A percentile compares a stretch with the other conserved stretches of the same genome.
Evolutionary conservation across 2,329 filamentous ascomycete genomes (phyloP).

Genomic region (Herpotrichia juniperi): DNA sequence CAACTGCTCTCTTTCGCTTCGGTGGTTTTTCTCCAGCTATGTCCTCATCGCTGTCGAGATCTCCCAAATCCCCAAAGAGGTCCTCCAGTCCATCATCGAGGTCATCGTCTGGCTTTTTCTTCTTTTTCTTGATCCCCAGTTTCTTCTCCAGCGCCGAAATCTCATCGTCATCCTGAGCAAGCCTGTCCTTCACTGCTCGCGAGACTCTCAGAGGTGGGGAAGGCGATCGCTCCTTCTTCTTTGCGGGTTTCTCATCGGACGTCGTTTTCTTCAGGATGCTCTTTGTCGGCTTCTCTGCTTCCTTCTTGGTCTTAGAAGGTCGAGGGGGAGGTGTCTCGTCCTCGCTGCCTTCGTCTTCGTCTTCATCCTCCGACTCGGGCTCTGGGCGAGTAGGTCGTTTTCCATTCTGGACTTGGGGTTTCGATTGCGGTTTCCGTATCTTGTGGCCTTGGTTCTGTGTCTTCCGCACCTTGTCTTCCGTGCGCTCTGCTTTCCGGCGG

Average conservation of each 20-base stretch:
- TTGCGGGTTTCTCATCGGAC: background rate
- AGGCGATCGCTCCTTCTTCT: conserved; percentile 13
- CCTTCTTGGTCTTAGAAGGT: conserved; percentile 19
- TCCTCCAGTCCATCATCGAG: conserved; percentile 83
- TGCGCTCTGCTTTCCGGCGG: conserved; percentile 69
- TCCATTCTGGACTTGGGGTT: conserved; percentile 23
- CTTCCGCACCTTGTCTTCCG: conserved; percentile 61
- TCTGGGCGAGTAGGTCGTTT: conserved; percentile 24
- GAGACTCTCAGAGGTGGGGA: conserved; percentile 36
- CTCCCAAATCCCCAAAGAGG: conserved; percentile 70
- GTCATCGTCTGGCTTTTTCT: conserved; percentile 71
- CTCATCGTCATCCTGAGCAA: conserved; percentile 84
- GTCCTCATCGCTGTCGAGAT: conserved; percentile 52
- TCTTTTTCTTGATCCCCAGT: conserved; percentile 80
- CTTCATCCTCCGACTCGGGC: conserved; percentile 28
- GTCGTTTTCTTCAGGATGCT: conserved; percentile 39
- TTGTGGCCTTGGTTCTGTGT: conserved; percentile 48
- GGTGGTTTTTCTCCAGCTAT: conserved; percentile 50
- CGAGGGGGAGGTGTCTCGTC: conserved; percentile 34
- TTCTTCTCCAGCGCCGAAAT: conserved; percentile 88
- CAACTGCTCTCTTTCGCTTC: conserved; percentile 61
- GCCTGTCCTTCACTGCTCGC: conserved; percentile 58
- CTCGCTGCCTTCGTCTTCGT: conserved; percentile 37
- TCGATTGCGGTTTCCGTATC: conserved; percentile 42
- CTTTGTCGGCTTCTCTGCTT: conserved; percentile 36